phyloP scores from a whole-genome alignment of 768 basidiomycete genomes.

The Amanita rubescens region DNA sequence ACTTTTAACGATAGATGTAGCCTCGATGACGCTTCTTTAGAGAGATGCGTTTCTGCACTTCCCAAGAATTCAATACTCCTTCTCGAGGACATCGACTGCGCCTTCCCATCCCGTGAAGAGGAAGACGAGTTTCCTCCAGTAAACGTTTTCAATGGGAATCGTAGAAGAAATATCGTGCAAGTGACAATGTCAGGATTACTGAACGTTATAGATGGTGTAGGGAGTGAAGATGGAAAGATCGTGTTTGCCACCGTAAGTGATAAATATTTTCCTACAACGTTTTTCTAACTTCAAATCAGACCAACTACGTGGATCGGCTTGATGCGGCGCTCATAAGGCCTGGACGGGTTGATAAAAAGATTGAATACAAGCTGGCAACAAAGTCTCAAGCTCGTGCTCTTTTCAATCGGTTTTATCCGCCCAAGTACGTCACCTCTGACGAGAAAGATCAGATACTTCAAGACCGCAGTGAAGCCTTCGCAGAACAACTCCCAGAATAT shows the following conservation, averaged over 20 bases:
- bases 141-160: not conserved
- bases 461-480: constrained; percentile 22
- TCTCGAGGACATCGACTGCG: constrained; percentile 57
- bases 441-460: not conserved
- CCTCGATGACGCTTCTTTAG: constrained; percentile 42
- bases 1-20: constrained; percentile 15
- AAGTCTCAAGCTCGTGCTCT: constrained; percentile 38
- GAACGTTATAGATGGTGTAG: constrained; percentile 55
- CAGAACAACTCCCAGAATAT: constrained; percentile 23
- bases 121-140: constrained; percentile 18
- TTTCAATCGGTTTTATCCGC: constrained; percentile 43
- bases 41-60: constrained; percentile 35
- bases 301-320: constrained; percentile 48
- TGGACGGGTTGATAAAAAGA: constrained; percentile 48
- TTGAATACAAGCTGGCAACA: constrained; percentile 44
- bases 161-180: constrained; percentile 11
- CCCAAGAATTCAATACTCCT: constrained; percentile 48
- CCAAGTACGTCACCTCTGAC: not conserved
- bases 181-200: constrained; percentile 50
- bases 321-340: constrained; percentile 51
- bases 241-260: constrained; percentile 48
- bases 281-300: constrained; percentile 22
- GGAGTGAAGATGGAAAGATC: constrained; percentile 53
- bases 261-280: too few relatives aligned
- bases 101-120: constrained; percentile 43